Evolutionary conservation across 1,284 basidiomycete genomes (phyloP).

Genomic region (Bjerkandera adusta): DNA sequence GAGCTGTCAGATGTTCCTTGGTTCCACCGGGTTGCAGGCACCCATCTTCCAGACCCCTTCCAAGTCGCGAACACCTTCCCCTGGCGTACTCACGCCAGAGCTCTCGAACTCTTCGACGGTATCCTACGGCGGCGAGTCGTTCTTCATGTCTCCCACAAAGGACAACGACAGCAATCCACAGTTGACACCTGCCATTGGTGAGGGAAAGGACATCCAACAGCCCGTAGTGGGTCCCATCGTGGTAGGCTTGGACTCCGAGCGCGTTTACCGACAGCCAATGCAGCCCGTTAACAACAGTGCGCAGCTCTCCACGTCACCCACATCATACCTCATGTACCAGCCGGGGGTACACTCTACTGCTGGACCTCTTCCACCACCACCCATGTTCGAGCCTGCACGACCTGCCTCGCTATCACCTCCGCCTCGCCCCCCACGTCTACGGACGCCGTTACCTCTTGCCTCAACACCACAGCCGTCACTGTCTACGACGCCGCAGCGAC

Average conservation of each 20-base stretch:
- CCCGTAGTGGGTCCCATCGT: conserved; percentile 61
- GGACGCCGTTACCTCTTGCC: conserved; percentile 34
- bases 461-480: conserved; percentile 20
- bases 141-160: conserved; percentile 14
- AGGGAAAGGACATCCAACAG: conserved; percentile 51
- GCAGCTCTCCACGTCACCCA: conserved; percentile 13
- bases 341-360: conserved; percentile 69
- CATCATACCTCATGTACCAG: conserved; percentile 57
- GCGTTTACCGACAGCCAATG: conserved; percentile 18
- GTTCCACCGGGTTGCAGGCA: conserved; percentile 23
- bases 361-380: conserved; percentile 68
- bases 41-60: conserved; percentile 53
- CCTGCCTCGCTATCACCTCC: conserved; percentile 54
- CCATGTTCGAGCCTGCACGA: conserved; percentile 39
- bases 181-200: conserved; percentile 55
- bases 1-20: conserved; percentile 1
- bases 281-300: conserved; percentile 9
- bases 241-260: conserved; percentile 37
- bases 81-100: conserved; percentile 35
- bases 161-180: conserved; percentile 17
- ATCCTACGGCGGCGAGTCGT: conserved; percentile 15
- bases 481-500: conserved; percentile 41
- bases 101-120: conserved; percentile 26
- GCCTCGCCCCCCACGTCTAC: conserved; percentile 57
- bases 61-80: conserved; percentile 46